Evolutionary conservation across 2,329 filamentous ascomycete species (phyloP), one percentile per base, ranked within the genome.

Genomic region (Ceratocystis ficicola): DNA sequence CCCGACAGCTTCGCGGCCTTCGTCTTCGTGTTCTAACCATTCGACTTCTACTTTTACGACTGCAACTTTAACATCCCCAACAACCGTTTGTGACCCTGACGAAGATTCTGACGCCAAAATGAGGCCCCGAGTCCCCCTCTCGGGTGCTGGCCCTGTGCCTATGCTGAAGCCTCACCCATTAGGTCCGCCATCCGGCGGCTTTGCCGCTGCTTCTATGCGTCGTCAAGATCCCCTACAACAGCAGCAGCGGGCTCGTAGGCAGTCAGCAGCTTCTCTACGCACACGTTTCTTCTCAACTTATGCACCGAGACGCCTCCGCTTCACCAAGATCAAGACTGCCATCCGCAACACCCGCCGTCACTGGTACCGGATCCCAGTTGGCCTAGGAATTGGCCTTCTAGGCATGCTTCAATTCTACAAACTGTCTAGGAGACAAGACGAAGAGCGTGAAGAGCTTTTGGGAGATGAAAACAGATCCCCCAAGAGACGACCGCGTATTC

Each of bases 321-420:
- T 67, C 50, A 67, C 63, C 59, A 67, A 67, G 44, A 41, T 67
- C 30, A 65, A 65, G 59, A 64, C 63, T 36, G 66, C 63, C 15
- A 60, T 67, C 17, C 55, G 63, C 44, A 63, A 67, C 52, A 63
- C 66, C 8, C 63, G 66, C 22, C 63, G 64, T 68, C 84, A 89
- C 78, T 96, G 92, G 92, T 90, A 91, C 75, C 89, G 89, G 60
- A 95, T 96, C 70, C 92, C 92, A 25, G 83, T 96, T 65, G 89
- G 87, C 30, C 80, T 96, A 25, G 92, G 92, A 68, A 86, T 96
- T 71, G 89, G 84, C 66, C 91, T 95, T 72, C 80, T 96, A 7
- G 92, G 90, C 28, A 79, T 89, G 63, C 81, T 92, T 63, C 91
- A 96, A 71, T 86, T 95, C 74, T 94, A 93, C 75, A 89, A 89